A percentile compares a stretch with the other conserved stretches of the same genome.
These are phyloP conservation scores for Ascosphaera aggregata DNA, from an alignment of 2,329 filamentous ascomycete genomes.

Conservation along the genomic window DNA sequence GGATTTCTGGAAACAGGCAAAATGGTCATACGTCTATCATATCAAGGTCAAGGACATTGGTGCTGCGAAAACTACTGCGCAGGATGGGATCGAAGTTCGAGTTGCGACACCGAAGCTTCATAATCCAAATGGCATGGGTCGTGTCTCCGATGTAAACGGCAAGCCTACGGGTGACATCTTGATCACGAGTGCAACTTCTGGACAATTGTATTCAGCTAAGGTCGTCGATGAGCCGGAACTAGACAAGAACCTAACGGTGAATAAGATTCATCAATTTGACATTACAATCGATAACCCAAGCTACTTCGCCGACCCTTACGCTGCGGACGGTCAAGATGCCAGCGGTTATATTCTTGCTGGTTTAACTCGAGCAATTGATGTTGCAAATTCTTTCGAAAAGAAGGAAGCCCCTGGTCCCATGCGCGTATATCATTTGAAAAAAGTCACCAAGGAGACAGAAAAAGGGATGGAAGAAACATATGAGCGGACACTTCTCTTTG, in stretches of 20 bases:
- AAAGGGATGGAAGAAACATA: background rate
- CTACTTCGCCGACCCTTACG: conserved; percentile 32
- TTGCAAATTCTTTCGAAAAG: conserved; percentile 10
- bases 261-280: conserved; percentile 22
- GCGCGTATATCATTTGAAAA: background rate
- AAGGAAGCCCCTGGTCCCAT: background rate
- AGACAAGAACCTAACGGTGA: conserved; percentile 18
- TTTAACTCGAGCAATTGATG: conserved; percentile 18
- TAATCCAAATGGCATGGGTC: conserved; percentile 34
- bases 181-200: conserved; percentile 20
- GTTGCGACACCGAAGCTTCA: conserved; percentile 24
- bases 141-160: conserved; percentile 12
- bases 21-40: conserved; percentile 28
- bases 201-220: conserved; percentile 21
- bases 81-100: conserved; percentile 18
- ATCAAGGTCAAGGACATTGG: conserved; percentile 15
- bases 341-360: conserved; percentile 32
- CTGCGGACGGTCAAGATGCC: conserved; percentile 19
- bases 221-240: conserved; percentile 5
- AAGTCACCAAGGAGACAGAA: background rate
- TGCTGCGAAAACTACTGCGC: conserved; percentile 7
- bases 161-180: conserved; percentile 13
- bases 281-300: conserved; percentile 32
- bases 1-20: conserved; percentile 17
- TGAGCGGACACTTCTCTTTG: background rate